Percentiles rank a stretch among this genome's conserved stretches.
phyloP scores from a whole-genome alignment of 371 early-diverging fungal genomes.

The Entomophthora muscae region DNA sequence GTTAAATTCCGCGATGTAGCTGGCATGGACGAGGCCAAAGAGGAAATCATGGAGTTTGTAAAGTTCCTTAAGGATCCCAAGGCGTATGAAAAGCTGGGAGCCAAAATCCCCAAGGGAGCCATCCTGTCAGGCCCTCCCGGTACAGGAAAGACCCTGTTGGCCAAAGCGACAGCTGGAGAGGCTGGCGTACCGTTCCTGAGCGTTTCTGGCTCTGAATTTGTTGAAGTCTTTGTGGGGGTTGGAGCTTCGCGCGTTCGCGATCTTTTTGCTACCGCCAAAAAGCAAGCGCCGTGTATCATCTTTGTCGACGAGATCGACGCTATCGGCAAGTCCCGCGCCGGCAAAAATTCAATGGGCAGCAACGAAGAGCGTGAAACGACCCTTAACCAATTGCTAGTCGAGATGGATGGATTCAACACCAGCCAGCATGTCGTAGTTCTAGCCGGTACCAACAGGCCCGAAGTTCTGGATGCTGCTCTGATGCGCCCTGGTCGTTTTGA shows the following conservation, averaged over 20 bases:
- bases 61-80: constrained; percentile 97
- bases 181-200: constrained; percentile 95
- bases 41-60: constrained; percentile 99
- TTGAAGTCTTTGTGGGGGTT: constrained; percentile 99
- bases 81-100: constrained; percentile 93
- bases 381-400: constrained; percentile 92
- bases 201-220: constrained; percentile 98
- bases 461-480: constrained; percentile 81
- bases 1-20: constrained; percentile 99
- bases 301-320: constrained; percentile 99
- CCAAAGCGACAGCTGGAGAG: constrained; percentile 98
- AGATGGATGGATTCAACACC: constrained; percentile 97
- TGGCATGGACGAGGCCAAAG: constrained; percentile 98
- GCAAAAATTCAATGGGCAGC: constrained; percentile 55
- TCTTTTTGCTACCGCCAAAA: constrained; percentile 91
- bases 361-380: constrained; percentile 98
- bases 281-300: constrained; percentile 95
- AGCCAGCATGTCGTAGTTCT: constrained; percentile 85
- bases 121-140: constrained; percentile 98
- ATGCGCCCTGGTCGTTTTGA: constrained; percentile 98
- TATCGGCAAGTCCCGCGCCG: constrained; percentile 94
- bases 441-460: constrained; percentile 90
- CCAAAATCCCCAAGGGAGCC: constrained; percentile 99
- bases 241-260: constrained; percentile 97
- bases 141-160: constrained; percentile 96